A percentile compares a stretch with the other conserved stretches of the same genome.
Conservation (phyloP, 2,329 filamentous ascomycete species). For the Diplocarpon mali region DNA sequence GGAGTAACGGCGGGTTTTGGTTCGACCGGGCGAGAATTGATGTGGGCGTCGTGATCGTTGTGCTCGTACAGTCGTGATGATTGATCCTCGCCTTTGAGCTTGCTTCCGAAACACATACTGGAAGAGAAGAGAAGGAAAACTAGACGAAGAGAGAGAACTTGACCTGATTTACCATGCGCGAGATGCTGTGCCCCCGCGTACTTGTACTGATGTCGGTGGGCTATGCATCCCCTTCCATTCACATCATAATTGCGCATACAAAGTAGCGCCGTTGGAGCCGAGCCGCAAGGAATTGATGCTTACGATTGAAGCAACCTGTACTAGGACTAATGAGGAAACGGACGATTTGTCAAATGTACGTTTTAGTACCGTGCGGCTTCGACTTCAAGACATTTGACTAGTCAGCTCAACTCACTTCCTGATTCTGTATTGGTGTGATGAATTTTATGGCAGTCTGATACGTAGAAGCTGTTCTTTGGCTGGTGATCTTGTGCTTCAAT, state of each 20-base stretch:
- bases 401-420: too few relatives aligned
- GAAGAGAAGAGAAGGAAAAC: slow-evolving; percentile 1
- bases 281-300: too few relatives aligned
- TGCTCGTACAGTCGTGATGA: slow-evolving; percentile 10
- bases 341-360: too few relatives aligned
- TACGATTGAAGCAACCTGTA: too few relatives aligned
- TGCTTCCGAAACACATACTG: slow-evolving; percentile 23
- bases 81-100: slow-evolving; percentile 17
- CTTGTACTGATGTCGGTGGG: slow-evolving; percentile 5
- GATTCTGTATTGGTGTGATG: too few relatives aligned
- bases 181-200: background rate
- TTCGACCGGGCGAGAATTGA: slow-evolving; percentile 20
- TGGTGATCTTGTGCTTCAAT: too few relatives aligned
- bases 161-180: background rate
- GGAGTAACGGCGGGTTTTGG: slow-evolving; percentile 10
- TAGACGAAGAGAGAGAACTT: slow-evolving; percentile 5
- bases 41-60: slow-evolving; percentile 7
- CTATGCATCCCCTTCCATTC: slow-evolving; percentile 2
- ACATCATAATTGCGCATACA: background rate
- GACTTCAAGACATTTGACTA: too few relatives aligned
- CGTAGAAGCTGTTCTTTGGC: too few relatives aligned
- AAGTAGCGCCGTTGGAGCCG: too few relatives aligned
- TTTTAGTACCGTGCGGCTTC: too few relatives aligned
- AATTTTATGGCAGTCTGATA: too few relatives aligned
- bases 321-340: too few relatives aligned